These are phyloP conservation scores for Chaetomium olivaceum DNA, from an alignment of 2,329 filamentous ascomycete genomes.

Conservation along the genomic window DNA sequence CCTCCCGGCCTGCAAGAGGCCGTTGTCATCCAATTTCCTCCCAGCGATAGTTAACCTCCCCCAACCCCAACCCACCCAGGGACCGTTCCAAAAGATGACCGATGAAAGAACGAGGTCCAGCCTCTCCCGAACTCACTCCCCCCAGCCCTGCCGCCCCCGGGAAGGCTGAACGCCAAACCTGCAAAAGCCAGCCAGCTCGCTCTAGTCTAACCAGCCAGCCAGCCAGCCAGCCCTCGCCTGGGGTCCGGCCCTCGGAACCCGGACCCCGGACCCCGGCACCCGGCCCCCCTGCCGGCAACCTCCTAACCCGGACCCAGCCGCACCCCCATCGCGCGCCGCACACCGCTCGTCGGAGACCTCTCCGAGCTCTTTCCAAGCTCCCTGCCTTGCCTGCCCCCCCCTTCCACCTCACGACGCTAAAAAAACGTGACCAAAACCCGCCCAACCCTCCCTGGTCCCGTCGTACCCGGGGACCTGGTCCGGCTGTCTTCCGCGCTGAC, in stretches of 20 bases:
- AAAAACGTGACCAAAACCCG: neutral
- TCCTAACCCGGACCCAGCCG: neutral
- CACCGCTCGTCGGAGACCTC: neutral
- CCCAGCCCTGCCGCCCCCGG: neutral
- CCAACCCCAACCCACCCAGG: neutral
- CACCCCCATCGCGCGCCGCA: too few species aligned
- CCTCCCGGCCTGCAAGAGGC: neutral
- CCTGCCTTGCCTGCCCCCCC: too few species aligned
- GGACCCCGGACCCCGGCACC: neutral
- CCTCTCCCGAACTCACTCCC: too few species aligned
- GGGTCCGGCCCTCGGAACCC: neutral
- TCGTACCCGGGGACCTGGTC: conserved; percentile 10
- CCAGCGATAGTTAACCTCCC: neutral
- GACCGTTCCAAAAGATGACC: neutral
- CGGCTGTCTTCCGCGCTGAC: conserved; percentile 6
- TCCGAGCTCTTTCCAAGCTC: too few species aligned
- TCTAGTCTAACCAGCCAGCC: too few species aligned
- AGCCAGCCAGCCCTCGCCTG: neutral
- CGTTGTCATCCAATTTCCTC: neutral
- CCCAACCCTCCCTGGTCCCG: neutral
- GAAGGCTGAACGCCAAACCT: neutral
- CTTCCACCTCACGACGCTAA: neutral
- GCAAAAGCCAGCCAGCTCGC: too few species aligned
- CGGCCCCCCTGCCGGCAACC: too few species aligned
- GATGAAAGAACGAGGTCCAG: neutral